Evolutionary conservation across 208 protist species (phyloP), one percentile per base, ranked within the genome.

Genomic region (Sergeia podlipaevii): DNA sequence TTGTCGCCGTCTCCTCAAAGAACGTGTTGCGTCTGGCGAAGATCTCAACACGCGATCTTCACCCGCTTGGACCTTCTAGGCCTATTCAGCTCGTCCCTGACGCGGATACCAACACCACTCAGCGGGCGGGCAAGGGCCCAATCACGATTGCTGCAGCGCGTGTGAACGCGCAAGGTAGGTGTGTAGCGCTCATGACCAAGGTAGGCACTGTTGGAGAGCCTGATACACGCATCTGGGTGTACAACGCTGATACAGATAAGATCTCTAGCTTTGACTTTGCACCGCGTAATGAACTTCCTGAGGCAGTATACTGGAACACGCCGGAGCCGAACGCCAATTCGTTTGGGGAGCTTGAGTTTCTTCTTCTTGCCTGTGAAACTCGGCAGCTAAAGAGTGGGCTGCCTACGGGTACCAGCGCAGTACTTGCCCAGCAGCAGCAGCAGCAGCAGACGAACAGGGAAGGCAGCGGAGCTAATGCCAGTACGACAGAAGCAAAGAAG

Each of bases 351-450:
- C 73, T 91, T 26, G 84, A 90, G 64, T 91, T 90, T 47, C 77
- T 96, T 2, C 73, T 96, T 26, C 74, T 96, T 2, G 86, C 86
- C 38, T 95, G 89, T 49, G 89, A 95, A 62, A 92, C 88, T 4
- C 85, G 89, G 58, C 74, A 89, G 53, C 51, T 74, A 23, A 74
- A 47, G 42, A 50, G 42, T 28, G 41, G 11, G 13, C 36, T 17
- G 26, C 3, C 10, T 18, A 20, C 18, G 17, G 46, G 7, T 11
- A 44, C 21, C 29, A n/a, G n/a, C n/a, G n/a, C n/a, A n/a, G 27
- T 4, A 15, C 28, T n/a, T 39, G 45, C 23, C 8, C 18, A 38
- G 17, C 41, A 15, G 41, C 29, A n/a, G n/a, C n/a, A n/a, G n/a
- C n/a, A n/a, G n/a, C n/a, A n/a, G n/a, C n/a, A n/a, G n/a, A n/a